Conservation (phyloP, 345 rosid species). For the Cardamine occulta region DNA sequence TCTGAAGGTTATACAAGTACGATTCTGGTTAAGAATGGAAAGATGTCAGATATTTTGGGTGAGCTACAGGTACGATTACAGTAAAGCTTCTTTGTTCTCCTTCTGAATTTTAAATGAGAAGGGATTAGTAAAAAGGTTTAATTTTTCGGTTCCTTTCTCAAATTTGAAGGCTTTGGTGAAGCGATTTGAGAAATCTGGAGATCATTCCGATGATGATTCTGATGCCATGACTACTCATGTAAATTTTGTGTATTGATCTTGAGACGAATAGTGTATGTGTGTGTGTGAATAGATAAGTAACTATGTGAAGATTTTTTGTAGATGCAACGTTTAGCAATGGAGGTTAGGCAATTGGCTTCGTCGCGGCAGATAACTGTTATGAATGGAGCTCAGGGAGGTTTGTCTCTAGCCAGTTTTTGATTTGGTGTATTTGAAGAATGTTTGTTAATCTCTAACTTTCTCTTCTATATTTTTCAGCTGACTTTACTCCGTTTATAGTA, state of each 20-base stretch:
- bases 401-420: not conserved
- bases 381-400: constrained; percentile 70
- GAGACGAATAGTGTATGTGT: not conserved
- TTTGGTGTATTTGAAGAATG: constrained; percentile 2
- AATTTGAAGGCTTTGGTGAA: constrained; percentile 57
- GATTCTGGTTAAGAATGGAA: constrained; percentile 73
- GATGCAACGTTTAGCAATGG: constrained; percentile 72
- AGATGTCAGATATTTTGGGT: constrained; percentile 75
- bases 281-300: constrained; percentile 17
- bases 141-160: not conserved
- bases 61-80: constrained; percentile 69
- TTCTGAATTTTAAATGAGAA: constrained; percentile 16
- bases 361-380: constrained; percentile 73
- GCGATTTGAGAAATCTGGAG: constrained; percentile 66
- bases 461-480: constrained; percentile 50
- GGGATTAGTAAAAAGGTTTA: not conserved
- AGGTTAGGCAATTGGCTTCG: constrained; percentile 68
- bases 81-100: constrained; percentile 17
- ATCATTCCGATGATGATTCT: constrained; percentile 55
- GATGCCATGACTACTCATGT: constrained; percentile 42
- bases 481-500: constrained; percentile 54
- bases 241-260: constrained; percentile 1
- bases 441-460: not conserved
- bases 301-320: constrained; percentile 26
- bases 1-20: constrained; percentile 78